Conservation (phyloP, 2,329 filamentous ascomycete species). For the Elsinoe necatrix region DNA sequence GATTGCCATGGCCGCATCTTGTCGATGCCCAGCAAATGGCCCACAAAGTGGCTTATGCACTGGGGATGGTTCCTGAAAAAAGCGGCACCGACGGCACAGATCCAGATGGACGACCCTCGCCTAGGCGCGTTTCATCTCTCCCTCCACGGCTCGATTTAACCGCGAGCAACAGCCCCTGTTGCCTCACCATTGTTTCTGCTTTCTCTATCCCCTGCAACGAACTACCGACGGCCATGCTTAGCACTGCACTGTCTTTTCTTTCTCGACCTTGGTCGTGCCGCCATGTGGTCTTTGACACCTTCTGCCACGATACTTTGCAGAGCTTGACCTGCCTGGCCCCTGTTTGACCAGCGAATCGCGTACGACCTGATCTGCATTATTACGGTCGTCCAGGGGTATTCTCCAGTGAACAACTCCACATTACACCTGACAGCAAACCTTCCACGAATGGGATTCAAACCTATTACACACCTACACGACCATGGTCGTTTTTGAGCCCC, state of each 20-base stretch:
- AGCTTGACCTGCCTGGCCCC: conserved; percentile 4
- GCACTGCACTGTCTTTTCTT: not conserved
- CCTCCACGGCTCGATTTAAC: not conserved
- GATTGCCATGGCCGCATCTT: not conserved
- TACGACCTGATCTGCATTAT: conserved; percentile 5
- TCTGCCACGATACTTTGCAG: not conserved
- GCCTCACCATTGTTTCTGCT: conserved; percentile 13
- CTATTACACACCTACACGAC: conserved; percentile 8
- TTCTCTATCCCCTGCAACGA: conserved; percentile 7
- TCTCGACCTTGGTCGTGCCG: conserved; percentile 3
- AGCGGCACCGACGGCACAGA: not conserved
- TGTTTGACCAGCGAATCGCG: not conserved
- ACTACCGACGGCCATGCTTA: conserved; percentile 7
- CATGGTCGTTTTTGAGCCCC: conserved; percentile 5
- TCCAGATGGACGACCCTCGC: not conserved
- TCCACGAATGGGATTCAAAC: conserved; percentile 7
- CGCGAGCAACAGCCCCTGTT: not conserved
- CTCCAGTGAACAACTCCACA: not conserved
- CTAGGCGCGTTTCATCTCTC: not conserved
- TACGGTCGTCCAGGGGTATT: not conserved
- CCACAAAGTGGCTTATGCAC: not conserved
- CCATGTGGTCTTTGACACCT: conserved; percentile 12
- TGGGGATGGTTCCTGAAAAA: not conserved
- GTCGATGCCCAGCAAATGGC: not conserved
- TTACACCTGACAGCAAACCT: not conserved